Evolutionary conservation across 108 stramenopile genomes (phyloP).

Genomic region (Conticribra weissflogii): DNA sequence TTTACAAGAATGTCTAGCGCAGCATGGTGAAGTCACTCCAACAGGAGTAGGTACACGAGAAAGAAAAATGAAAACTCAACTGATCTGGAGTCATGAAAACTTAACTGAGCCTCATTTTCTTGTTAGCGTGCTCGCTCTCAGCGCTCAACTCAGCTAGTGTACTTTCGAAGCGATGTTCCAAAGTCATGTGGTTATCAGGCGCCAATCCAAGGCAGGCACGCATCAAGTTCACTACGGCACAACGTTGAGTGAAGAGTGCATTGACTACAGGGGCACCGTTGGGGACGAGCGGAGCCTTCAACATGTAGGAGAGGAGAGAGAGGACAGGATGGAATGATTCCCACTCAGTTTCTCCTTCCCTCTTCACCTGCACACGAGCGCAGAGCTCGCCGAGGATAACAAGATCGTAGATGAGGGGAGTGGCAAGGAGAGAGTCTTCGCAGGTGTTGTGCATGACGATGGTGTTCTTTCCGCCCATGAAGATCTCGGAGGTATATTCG

Average conservation of each 20-base stretch:
- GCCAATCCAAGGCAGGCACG: conserved; percentile 94
- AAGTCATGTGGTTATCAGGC: conserved; percentile 94
- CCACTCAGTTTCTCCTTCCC: conserved; percentile 72
- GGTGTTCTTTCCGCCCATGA: conserved; percentile 98
- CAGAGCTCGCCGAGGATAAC: conserved; percentile 94
- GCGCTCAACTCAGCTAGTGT: conserved; percentile 50
- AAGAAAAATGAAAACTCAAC: neutral
- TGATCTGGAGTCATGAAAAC: neutral
- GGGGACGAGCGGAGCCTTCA: conserved; percentile 97
- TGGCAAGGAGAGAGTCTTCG: conserved; percentile 96
- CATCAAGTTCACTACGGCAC: conserved; percentile 94
- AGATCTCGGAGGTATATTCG: conserved; percentile 98
- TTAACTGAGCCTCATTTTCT: conserved; percentile 43
- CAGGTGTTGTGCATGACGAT: conserved; percentile 99
- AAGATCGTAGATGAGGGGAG: conserved; percentile 96
- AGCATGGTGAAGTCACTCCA: neutral
- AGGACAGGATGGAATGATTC: conserved; percentile 95
- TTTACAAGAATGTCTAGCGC: too few species aligned
- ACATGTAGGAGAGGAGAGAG: conserved; percentile 95
- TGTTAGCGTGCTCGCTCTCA: conserved; percentile 21
- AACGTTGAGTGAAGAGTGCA: conserved; percentile 95
- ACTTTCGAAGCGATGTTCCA: conserved; percentile 92
- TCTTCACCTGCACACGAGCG: conserved; percentile 87
- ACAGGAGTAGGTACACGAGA: neutral
- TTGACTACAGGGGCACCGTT: conserved; percentile 97